Evolutionary conservation across 352 stramenopile species (phyloP), one percentile per base, ranked within the genome.

Genomic region (Phytophthora fragariaefolia): DNA sequence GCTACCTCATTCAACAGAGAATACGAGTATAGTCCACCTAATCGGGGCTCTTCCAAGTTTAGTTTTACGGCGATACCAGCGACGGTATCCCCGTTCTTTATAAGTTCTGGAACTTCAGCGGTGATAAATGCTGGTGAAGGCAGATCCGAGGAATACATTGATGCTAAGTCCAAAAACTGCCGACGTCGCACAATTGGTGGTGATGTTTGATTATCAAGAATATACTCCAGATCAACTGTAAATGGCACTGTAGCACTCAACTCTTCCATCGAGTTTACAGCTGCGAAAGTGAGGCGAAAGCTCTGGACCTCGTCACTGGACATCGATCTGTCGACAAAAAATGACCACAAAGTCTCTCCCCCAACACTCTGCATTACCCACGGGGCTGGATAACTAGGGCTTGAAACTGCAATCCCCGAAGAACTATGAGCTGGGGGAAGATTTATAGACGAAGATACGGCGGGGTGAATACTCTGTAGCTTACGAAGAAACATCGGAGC

Each of bases 401-500:
- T 58, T 52, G 32, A 32, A 34, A 18, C 15, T 9, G 12, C 13
- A 18, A 12, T 13, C 4, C 42, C 22, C 40, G 48, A 51, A 3
- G 32, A 10, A 49, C 34, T 12, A 45, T 52, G 32, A 9, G 5
- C 15, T 18, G 26, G 34, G 17, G 61, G 53, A 27, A 69, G 36
- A 22, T 7, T 24, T 12, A 69, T 53, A 26, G 52, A 54, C 8
- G 53, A 46, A 17, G 61, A 63, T 8, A 20, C 1, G 24, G 63
- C 13, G 1, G 45, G n/a, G 2, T 43, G 13, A 34, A 63, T 34
- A 5, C 45, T 64, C 30, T 63, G 53, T 5, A 69, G 32, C 9
- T 38, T 64, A 18, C 61, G 61, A 15, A 69, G 53, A 64, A 54
- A 69, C 34, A 69, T 58, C 15, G 53, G 53, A 4, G 53, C 18